These are phyloP conservation scores for Boechera stricta DNA, from an alignment of 345 rosid species.

Conservation along the genomic window DNA sequence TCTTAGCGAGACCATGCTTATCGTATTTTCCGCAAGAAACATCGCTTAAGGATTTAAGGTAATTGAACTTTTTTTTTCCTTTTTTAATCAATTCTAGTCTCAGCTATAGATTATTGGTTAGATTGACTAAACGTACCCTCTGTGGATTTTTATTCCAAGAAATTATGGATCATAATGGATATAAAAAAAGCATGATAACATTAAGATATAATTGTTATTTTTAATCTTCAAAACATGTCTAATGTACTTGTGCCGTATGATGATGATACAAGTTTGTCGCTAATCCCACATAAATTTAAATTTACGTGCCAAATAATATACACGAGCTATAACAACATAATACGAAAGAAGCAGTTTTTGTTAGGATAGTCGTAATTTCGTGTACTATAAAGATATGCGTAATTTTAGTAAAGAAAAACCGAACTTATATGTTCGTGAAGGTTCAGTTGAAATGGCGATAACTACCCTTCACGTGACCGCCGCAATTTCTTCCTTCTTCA, in stretches of 20 bases:
- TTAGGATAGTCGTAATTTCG: slow-evolving; percentile 25
- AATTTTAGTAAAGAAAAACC: slow-evolving; percentile 30
- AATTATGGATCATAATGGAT: not conserved
- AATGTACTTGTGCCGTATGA: not conserved
- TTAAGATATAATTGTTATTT: not conserved
- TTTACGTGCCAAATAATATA: not conserved
- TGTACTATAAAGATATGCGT: slow-evolving; percentile 37
- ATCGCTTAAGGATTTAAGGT: slow-evolving; percentile 44
- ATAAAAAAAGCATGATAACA: not conserved
- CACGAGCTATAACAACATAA: slow-evolving; percentile 1
- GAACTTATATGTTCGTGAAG: slow-evolving; percentile 34
- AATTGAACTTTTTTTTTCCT: not conserved
- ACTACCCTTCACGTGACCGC: slow-evolving; percentile 44
- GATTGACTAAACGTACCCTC: slow-evolving; percentile 17
- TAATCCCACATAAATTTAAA: not conserved
- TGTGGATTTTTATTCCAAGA: not conserved
- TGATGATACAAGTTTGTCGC: not conserved
- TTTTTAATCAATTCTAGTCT: not conserved
- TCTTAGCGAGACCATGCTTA: slow-evolving; percentile 38
- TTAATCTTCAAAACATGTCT: not conserved
- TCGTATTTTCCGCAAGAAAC: slow-evolving; percentile 47
- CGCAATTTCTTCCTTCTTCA: slow-evolving; percentile 34
- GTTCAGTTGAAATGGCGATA: slow-evolving; percentile 30
- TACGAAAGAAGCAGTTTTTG: slow-evolving; percentile 7
- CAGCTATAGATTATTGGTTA: not conserved